These are phyloP conservation scores for Lathyrus tuberosus DNA, from an alignment of 306 rosid species.

Conservation along the genomic window DNA sequence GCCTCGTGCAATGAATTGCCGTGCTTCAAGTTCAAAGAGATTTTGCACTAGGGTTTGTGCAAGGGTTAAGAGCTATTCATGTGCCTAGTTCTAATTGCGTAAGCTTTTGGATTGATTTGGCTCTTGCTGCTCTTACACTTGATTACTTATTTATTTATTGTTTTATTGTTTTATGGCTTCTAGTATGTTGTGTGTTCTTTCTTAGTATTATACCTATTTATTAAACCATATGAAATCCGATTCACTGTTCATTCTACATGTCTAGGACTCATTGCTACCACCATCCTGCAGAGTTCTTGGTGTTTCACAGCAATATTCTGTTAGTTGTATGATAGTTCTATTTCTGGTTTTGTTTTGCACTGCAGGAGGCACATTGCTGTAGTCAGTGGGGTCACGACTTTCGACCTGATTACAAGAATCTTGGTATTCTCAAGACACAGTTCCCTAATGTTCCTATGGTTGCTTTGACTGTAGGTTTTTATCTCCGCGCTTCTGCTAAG, in stretches of 20 bases:
- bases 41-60: background rate
- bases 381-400: slow-evolving; percentile 99
- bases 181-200: slow-evolving; percentile 13
- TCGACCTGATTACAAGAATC: slow-evolving; percentile 97
- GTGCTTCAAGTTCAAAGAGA: slow-evolving; percentile 4
- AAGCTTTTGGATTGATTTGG: slow-evolving; percentile 23
- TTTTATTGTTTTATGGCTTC: slow-evolving; percentile 23
- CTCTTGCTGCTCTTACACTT: slow-evolving; percentile 13
- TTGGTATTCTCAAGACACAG: slow-evolving; percentile 93
- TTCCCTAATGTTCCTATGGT: slow-evolving; percentile 85
- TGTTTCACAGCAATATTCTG: slow-evolving; percentile 6
- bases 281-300: slow-evolving; percentile 16
- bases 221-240: background rate
- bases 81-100: slow-evolving; percentile 17
- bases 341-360: slow-evolving; percentile 39
- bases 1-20: background rate
- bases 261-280: background rate
- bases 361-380: slow-evolving; percentile 98
- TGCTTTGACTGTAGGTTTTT: slow-evolving; percentile 80
- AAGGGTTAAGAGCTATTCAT: background rate
- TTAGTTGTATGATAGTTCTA: slow-evolving; percentile 19
- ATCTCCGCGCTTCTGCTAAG: slow-evolving; percentile 12
- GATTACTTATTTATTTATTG: background rate
- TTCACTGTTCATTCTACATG: slow-evolving; percentile 17
- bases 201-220: slow-evolving; percentile 8